These are phyloP conservation scores for Brassica carinata DNA, from an alignment of 345 rosid genomes.

Conservation along the genomic window DNA sequence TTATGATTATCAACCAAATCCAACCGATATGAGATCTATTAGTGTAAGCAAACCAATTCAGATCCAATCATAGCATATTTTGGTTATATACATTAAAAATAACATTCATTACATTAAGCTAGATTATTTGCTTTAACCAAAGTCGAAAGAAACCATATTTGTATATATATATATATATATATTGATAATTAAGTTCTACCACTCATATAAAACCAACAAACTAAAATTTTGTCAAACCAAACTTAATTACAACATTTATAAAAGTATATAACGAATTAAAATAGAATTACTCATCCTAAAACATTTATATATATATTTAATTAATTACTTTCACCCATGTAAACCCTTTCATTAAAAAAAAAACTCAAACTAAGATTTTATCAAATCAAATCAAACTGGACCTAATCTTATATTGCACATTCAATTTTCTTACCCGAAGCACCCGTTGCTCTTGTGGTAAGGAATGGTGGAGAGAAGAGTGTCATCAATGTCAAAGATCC, in stretches of 20 bases:
- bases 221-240: neutral
- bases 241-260: neutral
- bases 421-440: constrained; percentile 52
- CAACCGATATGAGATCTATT: neutral
- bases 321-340: neutral
- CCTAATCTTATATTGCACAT: neutral
- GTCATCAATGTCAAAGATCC: constrained; percentile 77
- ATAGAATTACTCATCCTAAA: neutral
- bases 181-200: neutral
- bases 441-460: constrained; percentile 61
- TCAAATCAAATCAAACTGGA: neutral
- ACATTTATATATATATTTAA: neutral
- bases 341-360: neutral
- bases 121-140: neutral
- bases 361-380: neutral
- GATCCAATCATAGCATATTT: neutral
- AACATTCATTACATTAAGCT: neutral
- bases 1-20: neutral
- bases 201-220: neutral
- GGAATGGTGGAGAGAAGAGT: constrained; percentile 77
- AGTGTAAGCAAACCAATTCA: neutral
- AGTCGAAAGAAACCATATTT: neutral
- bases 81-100: neutral
- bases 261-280: neutral
- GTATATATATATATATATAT: neutral